A percentile compares a stretch with the other conserved stretches of the same genome.
phyloP scores from a whole-genome alignment of 441 rosid species.

The Pelargonium exstipulatum region DNA sequence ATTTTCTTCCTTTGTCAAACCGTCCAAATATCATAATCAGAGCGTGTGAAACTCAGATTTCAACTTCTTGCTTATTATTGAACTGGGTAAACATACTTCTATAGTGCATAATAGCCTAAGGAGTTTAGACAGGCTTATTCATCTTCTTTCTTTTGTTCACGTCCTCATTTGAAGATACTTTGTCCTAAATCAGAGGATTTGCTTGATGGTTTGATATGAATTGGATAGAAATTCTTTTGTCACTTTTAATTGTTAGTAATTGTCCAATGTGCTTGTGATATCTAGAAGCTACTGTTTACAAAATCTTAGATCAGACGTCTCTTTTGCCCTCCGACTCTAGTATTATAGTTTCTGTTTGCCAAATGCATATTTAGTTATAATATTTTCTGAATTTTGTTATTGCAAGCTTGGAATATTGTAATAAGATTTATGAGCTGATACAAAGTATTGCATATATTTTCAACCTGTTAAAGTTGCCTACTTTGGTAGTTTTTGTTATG shows the following conservation, averaged over 20 bases:
- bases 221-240: not conserved
- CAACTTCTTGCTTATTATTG: not conserved
- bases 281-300: not conserved
- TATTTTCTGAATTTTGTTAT: constrained; percentile 11
- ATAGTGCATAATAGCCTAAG: not conserved
- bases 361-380: not conserved
- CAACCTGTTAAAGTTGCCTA: not conserved
- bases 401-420: constrained; percentile 1
- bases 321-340: too few species aligned
- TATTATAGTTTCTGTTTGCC: constrained; percentile 7
- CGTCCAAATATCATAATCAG: not conserved
- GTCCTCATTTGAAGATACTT: not conserved
- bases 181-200: not conserved
- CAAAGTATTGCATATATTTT: constrained; percentile 9
- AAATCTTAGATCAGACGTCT: constrained; percentile 4
- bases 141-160: not conserved
- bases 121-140: not conserved
- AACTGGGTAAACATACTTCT: not conserved
- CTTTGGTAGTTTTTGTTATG: constrained; percentile 11
- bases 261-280: not conserved
- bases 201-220: not conserved
- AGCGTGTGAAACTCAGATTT: not conserved
- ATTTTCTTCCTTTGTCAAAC: not conserved
- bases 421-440: not conserved
- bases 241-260: not conserved